These are phyloP conservation scores for Thermothielavioides terrestris DNA, from an alignment of 495 filamentous ascomycete species.

Conservation along the genomic window DNA sequence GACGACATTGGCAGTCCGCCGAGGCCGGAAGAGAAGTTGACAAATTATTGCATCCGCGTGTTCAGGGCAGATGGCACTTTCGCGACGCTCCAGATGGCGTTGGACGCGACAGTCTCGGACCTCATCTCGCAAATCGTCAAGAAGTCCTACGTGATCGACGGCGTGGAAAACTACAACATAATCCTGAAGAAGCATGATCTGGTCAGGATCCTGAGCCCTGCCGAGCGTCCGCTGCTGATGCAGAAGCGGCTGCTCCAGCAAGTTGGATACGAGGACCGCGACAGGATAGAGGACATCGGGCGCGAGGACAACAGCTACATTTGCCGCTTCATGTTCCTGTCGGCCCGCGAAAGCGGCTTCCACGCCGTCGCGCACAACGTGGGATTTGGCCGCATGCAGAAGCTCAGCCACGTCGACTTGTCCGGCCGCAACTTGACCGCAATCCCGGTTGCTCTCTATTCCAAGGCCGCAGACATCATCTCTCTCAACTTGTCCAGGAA, in stretches of 20 bases:
- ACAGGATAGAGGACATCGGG: constrained; percentile 89
- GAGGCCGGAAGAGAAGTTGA: constrained; percentile 56
- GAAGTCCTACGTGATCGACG: constrained; percentile 86
- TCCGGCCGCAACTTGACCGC: constrained; percentile 86
- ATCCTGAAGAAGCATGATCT: constrained; percentile 88
- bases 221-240: constrained; percentile 79
- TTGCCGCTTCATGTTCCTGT: constrained; percentile 88
- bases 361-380: constrained; percentile 53
- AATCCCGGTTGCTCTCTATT: constrained; percentile 89
- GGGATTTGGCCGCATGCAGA: constrained; percentile 69
- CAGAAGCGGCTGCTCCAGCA: constrained; percentile 90
- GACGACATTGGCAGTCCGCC: constrained; percentile 54
- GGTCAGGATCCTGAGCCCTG: constrained; percentile 65
- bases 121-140: constrained; percentile 75
- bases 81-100: constrained; percentile 70
- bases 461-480: constrained; percentile 85
- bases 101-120: constrained; percentile 77
- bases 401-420: constrained; percentile 89
- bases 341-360: constrained; percentile 77
- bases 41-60: constrained; percentile 84
- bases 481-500: constrained; percentile 90
- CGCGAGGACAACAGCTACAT: constrained; percentile 96
- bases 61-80: constrained; percentile 92
- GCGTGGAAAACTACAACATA: constrained; percentile 87
- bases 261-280: constrained; percentile 79